Evolutionary conservation across 768 basidiomycete genomes (phyloP), one percentile per base, ranked within the genome.

Genomic region (Rhizopogon sp.): DNA sequence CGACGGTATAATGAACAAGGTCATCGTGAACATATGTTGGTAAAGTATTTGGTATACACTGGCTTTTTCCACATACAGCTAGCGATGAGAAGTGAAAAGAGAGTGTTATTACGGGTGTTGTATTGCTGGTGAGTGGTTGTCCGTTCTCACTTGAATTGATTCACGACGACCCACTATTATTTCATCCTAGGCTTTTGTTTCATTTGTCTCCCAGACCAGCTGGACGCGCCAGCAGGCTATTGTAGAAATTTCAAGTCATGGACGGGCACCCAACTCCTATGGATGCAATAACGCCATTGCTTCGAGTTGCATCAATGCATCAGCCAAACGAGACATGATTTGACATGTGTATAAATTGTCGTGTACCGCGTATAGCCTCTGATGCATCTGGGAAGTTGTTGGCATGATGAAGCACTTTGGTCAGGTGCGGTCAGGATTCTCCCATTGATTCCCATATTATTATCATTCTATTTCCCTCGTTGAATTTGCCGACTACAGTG

Each of bases 41-140:
- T 25, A 25, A 25, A 25, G 25, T 2, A 20, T 20, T 20, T 20
- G 20, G 20, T 20, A 20, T 20, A 20, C 20, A 20, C 20, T 20
- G 20, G 20, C 20, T 20, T 20, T 20, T 20, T 20, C 20, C 20
- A 20, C 2, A 78, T 45, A 56, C 62, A 8, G 31, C 52, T 31
- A 59, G 68, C 16, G 84, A 88, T 59, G 87, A 89, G 45, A 73
- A 78, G 31, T 85, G 82, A 82, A 87, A 85, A 65, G 87, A 88
- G 62, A 69, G 77, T 39, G 56, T 84, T 13, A 79, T 90, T 49
- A 44, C 87, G 6, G 75, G 75, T 16, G 78, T 78, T 7, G 73
- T 84, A 2, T 50, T 83, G 22, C 60, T 80, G 35, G 87, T 87
- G 60, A 56, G 61, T 59, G 45, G 60, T 60, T 25, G 47, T 5